Conservation (phyloP, 2,329 filamentous ascomycete species). For the Dissoconium aciculare region DNA sequence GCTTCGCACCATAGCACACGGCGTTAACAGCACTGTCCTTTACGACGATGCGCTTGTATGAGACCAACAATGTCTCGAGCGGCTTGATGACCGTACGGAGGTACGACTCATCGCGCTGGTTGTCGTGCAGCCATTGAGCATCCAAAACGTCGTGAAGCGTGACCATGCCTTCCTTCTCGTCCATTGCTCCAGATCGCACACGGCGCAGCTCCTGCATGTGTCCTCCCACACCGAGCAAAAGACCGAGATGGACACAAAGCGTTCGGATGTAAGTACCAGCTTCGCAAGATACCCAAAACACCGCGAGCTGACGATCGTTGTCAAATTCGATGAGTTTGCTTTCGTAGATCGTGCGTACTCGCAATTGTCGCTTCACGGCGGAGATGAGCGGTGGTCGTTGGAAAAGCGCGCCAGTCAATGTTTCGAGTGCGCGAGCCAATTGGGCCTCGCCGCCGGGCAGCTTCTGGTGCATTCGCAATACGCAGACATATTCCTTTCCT, state of each 20-base stretch:
- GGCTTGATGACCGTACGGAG: conserved; percentile 82
- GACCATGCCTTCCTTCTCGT: conserved; percentile 75
- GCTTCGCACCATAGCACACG: conserved; percentile 95
- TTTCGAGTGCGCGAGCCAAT: conserved; percentile 86
- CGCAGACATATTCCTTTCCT: conserved; percentile 96
- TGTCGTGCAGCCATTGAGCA: conserved; percentile 91
- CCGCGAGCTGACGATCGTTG: conserved; percentile 90
- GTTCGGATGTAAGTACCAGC: conserved; percentile 98
- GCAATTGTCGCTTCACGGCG: conserved; percentile 94
- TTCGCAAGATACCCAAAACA: conserved; percentile 99
- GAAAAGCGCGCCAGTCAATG: conserved; percentile 90
- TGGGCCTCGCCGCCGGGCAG: conserved; percentile 84
- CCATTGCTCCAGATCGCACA: conserved; percentile 89
- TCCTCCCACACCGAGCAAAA: conserved; percentile 66
- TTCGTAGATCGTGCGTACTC: conserved; percentile 95
- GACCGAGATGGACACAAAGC: conserved; percentile 82
- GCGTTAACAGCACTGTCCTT: conserved; percentile 96
- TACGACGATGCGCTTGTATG: conserved; percentile 93
- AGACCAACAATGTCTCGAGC: conserved; percentile 77
- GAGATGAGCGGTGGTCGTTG: conserved; percentile 94
- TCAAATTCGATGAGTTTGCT: conserved; percentile 93
- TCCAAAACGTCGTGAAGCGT: conserved; percentile 92
- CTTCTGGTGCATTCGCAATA: conserved; percentile 90
- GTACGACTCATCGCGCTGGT: conserved; percentile 86
- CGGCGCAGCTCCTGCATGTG: conserved; percentile 97